Base-by-base conservation (phyloP, 2,329 filamentous ascomycete species). In the Neofusicoccum sp. region DNA sequence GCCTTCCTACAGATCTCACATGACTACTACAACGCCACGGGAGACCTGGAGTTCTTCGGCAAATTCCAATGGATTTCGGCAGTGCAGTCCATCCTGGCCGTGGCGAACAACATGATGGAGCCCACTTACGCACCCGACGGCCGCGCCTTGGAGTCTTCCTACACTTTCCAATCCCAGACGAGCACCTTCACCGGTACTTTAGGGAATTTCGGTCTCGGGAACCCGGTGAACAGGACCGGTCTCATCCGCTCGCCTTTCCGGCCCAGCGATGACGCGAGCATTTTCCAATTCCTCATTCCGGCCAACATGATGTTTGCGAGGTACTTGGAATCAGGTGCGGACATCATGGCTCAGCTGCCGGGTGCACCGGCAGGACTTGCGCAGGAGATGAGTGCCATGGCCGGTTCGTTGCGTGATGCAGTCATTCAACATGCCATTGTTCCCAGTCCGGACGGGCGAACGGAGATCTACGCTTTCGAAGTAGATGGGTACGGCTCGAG, bases 261-360 rank as follows among this genome's bases (percentile, higher is more conserved):
- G 12, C 80, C 80, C 3, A 79, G 77, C 30, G 80, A 82, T 64
- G 79, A 82, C 65, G 66, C 76, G 0, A 80, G 78, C 4, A 80
- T 81, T 49, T 82, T 74, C 64, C 79, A 82, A 63, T 70, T 79
- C 57, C 78, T 79, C 67, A 77, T 82, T 20, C 79, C 79, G 0
- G 71, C 76, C 58, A 83, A 82, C 58, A 91, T 91, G 88, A 90
- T 91, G 88, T 87, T 91, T 65, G 80, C 86, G 31, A 77, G 82
- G 20, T 89, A 86, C 66, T 80, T 92, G 3, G 75, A 76, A 7
- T 76, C 79, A 0, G 76, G 82, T 0, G 78, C 79, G 14, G 70
- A 76, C 6, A 85, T 87, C 66, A 83, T 85, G 78, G 74, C 72
- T 28, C 73, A 75, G 53, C 73, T 86, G 31, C 73, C 76, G 73